Evolutionary conservation across 2,329 filamentous ascomycete genomes (phyloP).

Genomic region (Emmonsiellopsis sp.): DNA sequence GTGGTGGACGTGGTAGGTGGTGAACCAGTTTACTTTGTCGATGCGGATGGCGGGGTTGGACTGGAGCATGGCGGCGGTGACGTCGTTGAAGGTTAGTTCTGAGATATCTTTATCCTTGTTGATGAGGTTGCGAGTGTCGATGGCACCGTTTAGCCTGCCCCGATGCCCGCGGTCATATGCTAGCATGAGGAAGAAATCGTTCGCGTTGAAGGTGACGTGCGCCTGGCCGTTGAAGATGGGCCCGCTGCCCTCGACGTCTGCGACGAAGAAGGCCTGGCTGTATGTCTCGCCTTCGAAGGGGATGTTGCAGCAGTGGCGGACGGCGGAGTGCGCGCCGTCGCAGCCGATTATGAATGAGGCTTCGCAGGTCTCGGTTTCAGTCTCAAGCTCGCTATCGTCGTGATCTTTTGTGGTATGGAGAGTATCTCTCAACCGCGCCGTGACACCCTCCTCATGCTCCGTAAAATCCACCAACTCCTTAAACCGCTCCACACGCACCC

Average conservation of each 20-base stretch:
- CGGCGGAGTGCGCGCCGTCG: slow-evolving; percentile 61
- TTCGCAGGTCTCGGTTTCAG: not conserved
- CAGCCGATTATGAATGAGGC: slow-evolving; percentile 48
- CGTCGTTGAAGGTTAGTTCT: slow-evolving; percentile 23
- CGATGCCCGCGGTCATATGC: slow-evolving; percentile 16
- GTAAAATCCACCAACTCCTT: slow-evolving; percentile 18
- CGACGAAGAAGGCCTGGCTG: slow-evolving; percentile 37
- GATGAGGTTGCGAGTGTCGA: slow-evolving; percentile 3
- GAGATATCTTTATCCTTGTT: slow-evolving; percentile 12
- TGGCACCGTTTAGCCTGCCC: slow-evolving; percentile 21
- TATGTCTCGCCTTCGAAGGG: slow-evolving; percentile 37
- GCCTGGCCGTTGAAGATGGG: slow-evolving; percentile 23
- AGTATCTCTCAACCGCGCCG: slow-evolving; percentile 14
- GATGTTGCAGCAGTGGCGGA: slow-evolving; percentile 37
- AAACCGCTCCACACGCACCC: slow-evolving; percentile 20
- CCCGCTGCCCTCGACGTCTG: slow-evolving; percentile 31
- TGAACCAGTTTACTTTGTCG: slow-evolving; percentile 30
- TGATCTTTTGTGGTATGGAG: no score
- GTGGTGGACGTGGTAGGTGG: slow-evolving; percentile 40
- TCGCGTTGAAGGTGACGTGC: slow-evolving; percentile 24
- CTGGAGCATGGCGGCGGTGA: slow-evolving; percentile 11
- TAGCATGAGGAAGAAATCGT: slow-evolving; percentile 29
- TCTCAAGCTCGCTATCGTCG: no score
- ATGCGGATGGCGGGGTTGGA: slow-evolving; percentile 17
- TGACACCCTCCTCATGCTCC: slow-evolving; percentile 15